Evolutionary conservation across 768 basidiomycete species (phyloP).

Genomic region (Fomitopsis pulvina): DNA sequence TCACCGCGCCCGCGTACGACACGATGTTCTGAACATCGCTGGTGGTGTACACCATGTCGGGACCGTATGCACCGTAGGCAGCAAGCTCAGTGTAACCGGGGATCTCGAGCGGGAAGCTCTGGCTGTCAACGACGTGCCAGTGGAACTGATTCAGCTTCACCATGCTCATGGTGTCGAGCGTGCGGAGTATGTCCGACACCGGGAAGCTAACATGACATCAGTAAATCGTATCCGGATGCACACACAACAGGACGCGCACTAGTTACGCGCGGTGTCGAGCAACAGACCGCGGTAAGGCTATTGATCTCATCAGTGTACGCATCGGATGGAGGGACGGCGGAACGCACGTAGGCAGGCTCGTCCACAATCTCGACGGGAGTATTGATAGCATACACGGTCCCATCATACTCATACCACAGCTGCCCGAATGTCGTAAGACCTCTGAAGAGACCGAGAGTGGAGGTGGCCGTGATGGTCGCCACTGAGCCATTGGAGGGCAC

Average conservation of each 20-base stretch:
- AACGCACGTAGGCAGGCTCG: slow-evolving; percentile 56
- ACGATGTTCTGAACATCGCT: slow-evolving; percentile 34
- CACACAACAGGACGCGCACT: slow-evolving; percentile 31
- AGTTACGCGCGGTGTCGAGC: slow-evolving; percentile 79
- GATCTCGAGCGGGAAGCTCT: slow-evolving; percentile 42
- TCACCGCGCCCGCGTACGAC: slow-evolving; percentile 37
- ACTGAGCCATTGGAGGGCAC: slow-evolving; percentile 47
- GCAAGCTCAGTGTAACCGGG: slow-evolving; percentile 32
- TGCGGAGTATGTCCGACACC: slow-evolving; percentile 56
- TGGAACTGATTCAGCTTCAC: slow-evolving; percentile 38
- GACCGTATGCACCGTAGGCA: slow-evolving; percentile 37
- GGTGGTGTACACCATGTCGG: slow-evolving; percentile 27
- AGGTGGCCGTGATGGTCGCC: slow-evolving; percentile 53
- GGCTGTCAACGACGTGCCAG: slow-evolving; percentile 44
- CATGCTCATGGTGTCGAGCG: slow-evolving; percentile 65
- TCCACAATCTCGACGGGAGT: slow-evolving; percentile 58
- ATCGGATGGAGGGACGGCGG: background rate
- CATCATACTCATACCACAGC: slow-evolving; percentile 51
- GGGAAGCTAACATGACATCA: slow-evolving; percentile 39
- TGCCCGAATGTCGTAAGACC: slow-evolving; percentile 71
- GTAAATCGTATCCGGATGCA: background rate
- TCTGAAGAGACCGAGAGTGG: slow-evolving; percentile 60
- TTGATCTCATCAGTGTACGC: background rate
- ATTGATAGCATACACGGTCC: slow-evolving; percentile 43
- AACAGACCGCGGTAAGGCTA: slow-evolving; percentile 74